Conservation (phyloP, 192 early-diverging fungal species). For the Backusella macrospora region DNA sequence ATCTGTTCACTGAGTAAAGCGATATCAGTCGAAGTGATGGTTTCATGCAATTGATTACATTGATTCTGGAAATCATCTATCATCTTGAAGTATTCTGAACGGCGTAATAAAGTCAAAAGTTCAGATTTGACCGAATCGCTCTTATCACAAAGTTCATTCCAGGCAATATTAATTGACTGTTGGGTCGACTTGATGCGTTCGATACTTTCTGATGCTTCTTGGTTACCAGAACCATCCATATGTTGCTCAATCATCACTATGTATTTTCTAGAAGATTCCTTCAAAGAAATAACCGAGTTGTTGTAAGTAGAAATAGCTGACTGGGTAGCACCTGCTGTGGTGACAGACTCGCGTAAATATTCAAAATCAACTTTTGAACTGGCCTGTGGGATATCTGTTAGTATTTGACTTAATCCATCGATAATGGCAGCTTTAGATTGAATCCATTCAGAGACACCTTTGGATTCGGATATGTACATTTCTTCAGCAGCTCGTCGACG, state of each 20-base stretch:
- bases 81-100: background rate
- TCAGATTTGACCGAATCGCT: background rate
- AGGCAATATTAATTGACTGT: conserved; percentile 19
- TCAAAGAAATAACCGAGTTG: conserved; percentile 21
- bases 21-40: background rate
- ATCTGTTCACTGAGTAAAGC: background rate
- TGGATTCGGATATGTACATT: conserved; percentile 26
- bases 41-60: background rate
- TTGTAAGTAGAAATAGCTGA: conserved; percentile 20
- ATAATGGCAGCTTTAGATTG: background rate
- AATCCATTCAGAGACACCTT: conserved; percentile 29
- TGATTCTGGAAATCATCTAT: background rate
- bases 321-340: conserved; percentile 17
- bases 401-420: background rate
- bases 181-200: conserved; percentile 13
- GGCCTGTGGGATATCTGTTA: background rate
- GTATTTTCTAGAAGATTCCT: conserved; percentile 14
- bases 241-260: conserved; percentile 22
- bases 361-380: background rate
- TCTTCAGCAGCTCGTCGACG: conserved; percentile 26
- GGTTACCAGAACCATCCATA: background rate
- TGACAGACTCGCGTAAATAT: background rate
- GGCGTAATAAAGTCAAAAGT: background rate
- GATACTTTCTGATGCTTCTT: conserved; percentile 16
- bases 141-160: conserved; percentile 15